Evolutionary conservation across 78 protist genomes (phyloP).

Genomic region (Thecamonas trahens): DNA sequence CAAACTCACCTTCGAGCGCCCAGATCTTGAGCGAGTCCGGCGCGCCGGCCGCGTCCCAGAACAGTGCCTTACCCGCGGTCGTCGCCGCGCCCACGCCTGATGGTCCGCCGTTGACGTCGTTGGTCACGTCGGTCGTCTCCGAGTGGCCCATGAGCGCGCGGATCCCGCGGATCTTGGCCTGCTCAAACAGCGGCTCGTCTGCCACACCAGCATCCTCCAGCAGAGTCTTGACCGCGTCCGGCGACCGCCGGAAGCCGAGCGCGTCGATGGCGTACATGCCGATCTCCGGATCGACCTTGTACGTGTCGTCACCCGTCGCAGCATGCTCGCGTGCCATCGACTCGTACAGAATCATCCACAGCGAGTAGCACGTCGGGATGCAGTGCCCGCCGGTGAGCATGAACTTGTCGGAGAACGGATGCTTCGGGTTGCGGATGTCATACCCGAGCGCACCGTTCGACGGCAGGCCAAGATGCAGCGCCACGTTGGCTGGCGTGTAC

Average conservation of each 20-base stretch:
- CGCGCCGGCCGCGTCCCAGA: not conserved
- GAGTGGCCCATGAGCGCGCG: slow-evolving; percentile 1
- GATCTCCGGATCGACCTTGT: not conserved
- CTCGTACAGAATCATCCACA: not conserved
- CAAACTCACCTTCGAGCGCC: not conserved
- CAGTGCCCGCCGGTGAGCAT: not conserved
- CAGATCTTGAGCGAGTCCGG: not conserved
- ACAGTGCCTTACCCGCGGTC: not conserved
- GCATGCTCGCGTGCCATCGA: not conserved
- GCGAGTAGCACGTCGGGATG: not conserved
- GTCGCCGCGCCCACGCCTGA: not conserved
- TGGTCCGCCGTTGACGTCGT: not conserved
- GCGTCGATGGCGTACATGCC: not conserved
- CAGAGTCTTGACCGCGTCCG: not conserved
- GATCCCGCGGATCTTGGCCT: not conserved
- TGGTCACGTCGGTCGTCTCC: not conserved
- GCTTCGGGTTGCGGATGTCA: not conserved
- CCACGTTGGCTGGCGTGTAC: not conserved
- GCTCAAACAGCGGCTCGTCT: not conserved
- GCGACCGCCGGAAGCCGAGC: not conserved
- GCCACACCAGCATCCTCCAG: not conserved
- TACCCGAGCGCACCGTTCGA: not conserved
- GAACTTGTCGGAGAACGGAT: not conserved
- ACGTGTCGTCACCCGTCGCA: not conserved
- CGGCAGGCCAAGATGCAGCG: not conserved